Percentiles rank a stretch among this genome's conserved stretches.
phyloP scores from a whole-genome alignment of 2,329 filamentous ascomycete species.

The Diplodia mutila region DNA sequence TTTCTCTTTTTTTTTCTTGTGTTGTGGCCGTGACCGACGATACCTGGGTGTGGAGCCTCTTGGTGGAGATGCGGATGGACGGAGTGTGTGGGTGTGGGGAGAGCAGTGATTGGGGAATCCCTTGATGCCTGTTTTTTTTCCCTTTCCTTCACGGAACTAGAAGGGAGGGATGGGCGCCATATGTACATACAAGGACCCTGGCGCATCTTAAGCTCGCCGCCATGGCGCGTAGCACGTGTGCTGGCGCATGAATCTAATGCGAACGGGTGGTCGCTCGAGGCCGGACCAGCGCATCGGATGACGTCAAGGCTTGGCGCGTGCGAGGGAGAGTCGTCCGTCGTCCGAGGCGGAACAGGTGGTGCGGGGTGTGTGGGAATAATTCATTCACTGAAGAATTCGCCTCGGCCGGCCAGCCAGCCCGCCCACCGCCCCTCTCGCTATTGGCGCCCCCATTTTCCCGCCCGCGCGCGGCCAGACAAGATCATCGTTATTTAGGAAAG shows the following conservation, averaged over 20 bases:
- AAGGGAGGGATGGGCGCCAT: background rate
- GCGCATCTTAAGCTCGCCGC: constrained; percentile 9
- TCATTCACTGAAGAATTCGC: background rate
- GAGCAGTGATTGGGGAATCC: background rate
- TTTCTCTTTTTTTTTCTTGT: background rate
- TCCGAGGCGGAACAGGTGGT: background rate
- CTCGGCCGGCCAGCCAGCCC: background rate
- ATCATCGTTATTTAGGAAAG: background rate
- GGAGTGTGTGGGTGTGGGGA: background rate
- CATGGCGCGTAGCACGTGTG: background rate
- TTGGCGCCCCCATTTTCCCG: background rate
- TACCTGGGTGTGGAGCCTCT: background rate
- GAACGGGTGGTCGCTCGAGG: constrained; percentile 2
- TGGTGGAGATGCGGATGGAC: too few species aligned
- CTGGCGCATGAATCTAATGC: background rate
- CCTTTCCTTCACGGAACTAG: background rate
- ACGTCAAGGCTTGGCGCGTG: constrained; percentile 7
- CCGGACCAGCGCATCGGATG: background rate
- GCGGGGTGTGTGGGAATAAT: background rate
- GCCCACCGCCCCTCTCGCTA: background rate
- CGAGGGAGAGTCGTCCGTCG: background rate
- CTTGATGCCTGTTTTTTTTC: too few species aligned
- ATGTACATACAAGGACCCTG: background rate
- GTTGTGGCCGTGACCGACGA: too few species aligned
- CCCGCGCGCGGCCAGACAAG: background rate